Conservation (phyloP, 371 early-diverging fungal genomes). For the Sporodiniella umbellata region DNA sequence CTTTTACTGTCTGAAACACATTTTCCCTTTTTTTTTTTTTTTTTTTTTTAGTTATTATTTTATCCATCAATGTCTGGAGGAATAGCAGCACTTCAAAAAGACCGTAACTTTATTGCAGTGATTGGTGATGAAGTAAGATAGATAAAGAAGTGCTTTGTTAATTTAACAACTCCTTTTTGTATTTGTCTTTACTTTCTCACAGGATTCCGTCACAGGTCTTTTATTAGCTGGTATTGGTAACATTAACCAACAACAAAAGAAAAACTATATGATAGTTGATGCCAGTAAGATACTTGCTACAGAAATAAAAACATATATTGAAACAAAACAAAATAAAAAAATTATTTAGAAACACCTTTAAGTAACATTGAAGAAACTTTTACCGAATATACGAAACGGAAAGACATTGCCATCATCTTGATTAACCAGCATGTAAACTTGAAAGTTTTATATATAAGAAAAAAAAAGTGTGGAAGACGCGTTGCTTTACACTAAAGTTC, state of each 20-base stretch:
- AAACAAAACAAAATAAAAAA: background rate
- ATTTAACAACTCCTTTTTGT: no score
- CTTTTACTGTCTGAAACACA: conserved; percentile 5
- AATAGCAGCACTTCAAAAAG: conserved; percentile 50
- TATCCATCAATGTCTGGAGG: conserved; percentile 28
- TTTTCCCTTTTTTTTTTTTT: conserved; percentile 8
- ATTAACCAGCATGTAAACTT: conserved; percentile 92
- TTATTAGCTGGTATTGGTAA: conserved; percentile 96
- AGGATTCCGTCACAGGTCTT: conserved; percentile 97
- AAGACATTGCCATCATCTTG: conserved; percentile 96
- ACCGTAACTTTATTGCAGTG: conserved; percentile 88
- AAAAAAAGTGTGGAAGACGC: no score
- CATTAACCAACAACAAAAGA: conserved; percentile 76
- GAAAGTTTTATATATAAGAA: no score
- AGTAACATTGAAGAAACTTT: conserved; percentile 89
- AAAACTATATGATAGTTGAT: conserved; percentile 96
- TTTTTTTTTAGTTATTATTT: background rate
- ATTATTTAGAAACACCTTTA: conserved; percentile 80
- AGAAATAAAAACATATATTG: background rate
- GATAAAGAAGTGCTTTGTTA: no score
- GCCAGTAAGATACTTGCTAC: conserved; percentile 66
- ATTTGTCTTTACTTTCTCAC: conserved; percentile 2
- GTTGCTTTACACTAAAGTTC: background rate
- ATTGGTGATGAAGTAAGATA: conserved; percentile 97
- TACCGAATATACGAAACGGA: conserved; percentile 81